A percentile compares a stretch with the other conserved stretches of the same genome.
Evolutionary conservation across 2,329 filamentous ascomycete species (phyloP).

Genomic region (Cladosporium austrohemisphaericum): DNA sequence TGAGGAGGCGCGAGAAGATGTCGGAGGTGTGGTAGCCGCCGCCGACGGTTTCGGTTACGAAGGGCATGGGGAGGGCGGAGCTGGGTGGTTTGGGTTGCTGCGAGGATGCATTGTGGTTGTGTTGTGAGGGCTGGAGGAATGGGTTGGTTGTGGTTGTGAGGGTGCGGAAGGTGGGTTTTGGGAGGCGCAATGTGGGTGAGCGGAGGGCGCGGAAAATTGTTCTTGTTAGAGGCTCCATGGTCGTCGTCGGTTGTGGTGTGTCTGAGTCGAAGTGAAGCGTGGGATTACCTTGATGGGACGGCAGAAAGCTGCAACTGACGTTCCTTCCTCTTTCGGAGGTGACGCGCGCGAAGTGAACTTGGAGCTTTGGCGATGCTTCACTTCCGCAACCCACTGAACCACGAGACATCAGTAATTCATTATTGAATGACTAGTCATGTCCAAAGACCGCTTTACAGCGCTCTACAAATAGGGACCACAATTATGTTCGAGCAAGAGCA

Average conservation of each 20-base stretch:
- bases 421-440: too few species aligned
- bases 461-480: too few species aligned
- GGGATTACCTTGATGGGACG: too few species aligned
- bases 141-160: conserved; percentile 21
- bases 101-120: conserved; percentile 22
- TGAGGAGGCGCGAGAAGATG: conserved; percentile 47
- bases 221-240: conserved; percentile 26
- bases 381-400: too few species aligned
- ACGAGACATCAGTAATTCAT: too few species aligned
- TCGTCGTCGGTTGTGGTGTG: not conserved
- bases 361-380: too few species aligned
- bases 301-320: too few species aligned
- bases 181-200: conserved; percentile 18
- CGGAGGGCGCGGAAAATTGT: conserved; percentile 26
- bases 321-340: conserved; percentile 1
- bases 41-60: conserved; percentile 49
- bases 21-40: conserved; percentile 51
- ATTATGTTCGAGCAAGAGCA: too few species aligned
- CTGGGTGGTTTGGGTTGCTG: conserved; percentile 26
- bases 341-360: conserved; percentile 2
- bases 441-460: too few species aligned
- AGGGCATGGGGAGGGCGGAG: conserved; percentile 46
- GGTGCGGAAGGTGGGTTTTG: conserved; percentile 12
- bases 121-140: conserved; percentile 24
- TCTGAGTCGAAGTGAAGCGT: too few species aligned